These are phyloP conservation scores for Chaetomium cochliodes DNA, from an alignment of 495 filamentous ascomycete genomes.

Conservation along the genomic window DNA sequence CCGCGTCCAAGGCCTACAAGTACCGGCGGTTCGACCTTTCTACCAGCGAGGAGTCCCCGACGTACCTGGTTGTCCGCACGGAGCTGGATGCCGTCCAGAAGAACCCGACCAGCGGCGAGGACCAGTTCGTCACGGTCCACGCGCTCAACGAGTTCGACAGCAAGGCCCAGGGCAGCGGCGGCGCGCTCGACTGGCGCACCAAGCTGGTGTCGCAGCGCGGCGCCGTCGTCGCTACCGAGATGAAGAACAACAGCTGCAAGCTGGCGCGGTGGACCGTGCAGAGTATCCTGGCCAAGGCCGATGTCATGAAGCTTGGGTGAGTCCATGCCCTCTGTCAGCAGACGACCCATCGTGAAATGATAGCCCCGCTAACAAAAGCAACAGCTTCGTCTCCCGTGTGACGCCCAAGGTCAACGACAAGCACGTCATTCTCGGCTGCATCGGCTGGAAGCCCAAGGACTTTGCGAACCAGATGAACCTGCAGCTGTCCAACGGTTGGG, in stretches of 20 bases:
- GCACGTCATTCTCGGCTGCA: conserved; percentile 92
- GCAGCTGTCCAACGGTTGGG: conserved; percentile 95
- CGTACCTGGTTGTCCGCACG: conserved; percentile 90
- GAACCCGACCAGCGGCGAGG: conserved; percentile 81
- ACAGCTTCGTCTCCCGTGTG: conserved; percentile 85
- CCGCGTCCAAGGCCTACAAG: conserved; percentile 95
- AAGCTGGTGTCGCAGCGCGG: conserved; percentile 91
- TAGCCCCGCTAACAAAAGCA: conserved; percentile 9
- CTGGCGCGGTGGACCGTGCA: conserved; percentile 96
- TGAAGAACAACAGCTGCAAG: conserved; percentile 99
- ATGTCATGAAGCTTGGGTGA: conserved; percentile 95
- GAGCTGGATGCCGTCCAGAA: conserved; percentile 94
- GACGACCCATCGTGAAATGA: conserved; percentile 22
- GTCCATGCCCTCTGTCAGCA: conserved; percentile 30
- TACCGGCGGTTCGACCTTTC: conserved; percentile 96
- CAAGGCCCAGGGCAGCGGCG: conserved; percentile 92
- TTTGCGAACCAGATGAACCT: conserved; percentile 98
- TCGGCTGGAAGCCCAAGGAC: conserved; percentile 94
- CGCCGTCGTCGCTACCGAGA: conserved; percentile 97
- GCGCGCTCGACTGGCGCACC: conserved; percentile 90
- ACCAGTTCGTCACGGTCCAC: conserved; percentile 88
- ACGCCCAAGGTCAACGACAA: conserved; percentile 86
- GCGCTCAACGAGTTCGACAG: conserved; percentile 98
- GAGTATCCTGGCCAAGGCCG: conserved; percentile 90
- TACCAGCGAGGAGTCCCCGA: conserved; percentile 85